Evolutionary conservation across 768 basidiomycete genomes (phyloP).

Genomic region (Podaxis carcinomalis): DNA sequence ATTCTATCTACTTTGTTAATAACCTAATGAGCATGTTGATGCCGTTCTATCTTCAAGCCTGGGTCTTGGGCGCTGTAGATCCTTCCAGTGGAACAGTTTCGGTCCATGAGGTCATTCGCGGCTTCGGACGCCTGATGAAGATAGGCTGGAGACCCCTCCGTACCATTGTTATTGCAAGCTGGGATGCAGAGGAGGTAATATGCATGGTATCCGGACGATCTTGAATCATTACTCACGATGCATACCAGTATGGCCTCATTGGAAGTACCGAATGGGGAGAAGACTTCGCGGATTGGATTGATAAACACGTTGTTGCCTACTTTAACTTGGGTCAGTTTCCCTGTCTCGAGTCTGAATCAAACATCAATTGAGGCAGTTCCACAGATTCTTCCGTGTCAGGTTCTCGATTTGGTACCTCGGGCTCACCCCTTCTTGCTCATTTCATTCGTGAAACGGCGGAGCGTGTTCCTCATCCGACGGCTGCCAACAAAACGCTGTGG

Average conservation of each 20-base stretch:
- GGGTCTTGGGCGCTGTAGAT: slow-evolving; percentile 63
- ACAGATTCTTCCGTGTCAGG: slow-evolving; percentile 49
- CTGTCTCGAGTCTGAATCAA: not conserved
- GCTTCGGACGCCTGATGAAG: slow-evolving; percentile 59
- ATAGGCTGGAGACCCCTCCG: slow-evolving; percentile 81
- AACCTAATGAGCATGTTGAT: not conserved
- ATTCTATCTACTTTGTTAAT: not conserved
- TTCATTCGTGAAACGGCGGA: slow-evolving; percentile 66
- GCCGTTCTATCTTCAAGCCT: not conserved
- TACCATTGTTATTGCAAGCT: slow-evolving; percentile 59
- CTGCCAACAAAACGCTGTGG: slow-evolving; percentile 66
- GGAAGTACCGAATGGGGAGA: slow-evolving; percentile 94
- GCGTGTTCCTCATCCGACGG: slow-evolving; percentile 70
- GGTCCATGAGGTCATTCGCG: slow-evolving; percentile 69
- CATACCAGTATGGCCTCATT: slow-evolving; percentile 50
- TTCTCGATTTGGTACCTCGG: slow-evolving; percentile 49
- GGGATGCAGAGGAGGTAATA: slow-evolving; percentile 73
- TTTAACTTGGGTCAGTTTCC: slow-evolving; percentile 62
- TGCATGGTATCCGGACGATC: not conserved
- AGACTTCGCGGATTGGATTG: slow-evolving; percentile 83
- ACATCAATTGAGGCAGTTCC: not conserved
- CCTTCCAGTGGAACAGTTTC: slow-evolving; percentile 75
- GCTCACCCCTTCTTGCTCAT: slow-evolving; percentile 81
- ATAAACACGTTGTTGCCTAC: slow-evolving; percentile 77
- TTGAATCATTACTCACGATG: not conserved